Evolutionary conservation across 305 asterid species (phyloP).

Genomic region (Solanum chacoense): DNA sequence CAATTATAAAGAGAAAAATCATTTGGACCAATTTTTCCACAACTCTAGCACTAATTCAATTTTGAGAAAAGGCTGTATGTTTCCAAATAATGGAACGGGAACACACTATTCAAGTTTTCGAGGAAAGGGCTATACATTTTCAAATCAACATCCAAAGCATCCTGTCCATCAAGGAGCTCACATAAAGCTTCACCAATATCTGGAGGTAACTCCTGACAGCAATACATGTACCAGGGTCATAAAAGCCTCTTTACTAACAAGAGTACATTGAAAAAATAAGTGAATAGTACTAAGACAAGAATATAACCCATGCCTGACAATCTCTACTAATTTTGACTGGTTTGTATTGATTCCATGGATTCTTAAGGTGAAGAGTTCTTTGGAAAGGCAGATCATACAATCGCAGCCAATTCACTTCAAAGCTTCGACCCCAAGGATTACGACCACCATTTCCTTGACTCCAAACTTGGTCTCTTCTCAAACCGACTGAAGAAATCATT

Average conservation of each 20-base stretch:
- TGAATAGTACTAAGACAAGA: background rate
- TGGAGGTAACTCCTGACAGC: constrained; percentile 71
- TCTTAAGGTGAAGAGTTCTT: constrained; percentile 78
- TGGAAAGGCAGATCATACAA: constrained; percentile 74
- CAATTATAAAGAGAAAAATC: constrained; percentile 3
- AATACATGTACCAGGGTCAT: constrained; percentile 16
- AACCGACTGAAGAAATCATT: constrained; percentile 82
- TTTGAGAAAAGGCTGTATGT: constrained; percentile 2
- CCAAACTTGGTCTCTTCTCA: constrained; percentile 82
- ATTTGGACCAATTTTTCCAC: background rate
- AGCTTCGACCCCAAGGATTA: constrained; percentile 87
- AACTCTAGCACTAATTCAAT: background rate
- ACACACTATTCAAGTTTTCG: background rate
- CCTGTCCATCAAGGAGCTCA: constrained; percentile 72
- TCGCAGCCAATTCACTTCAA: constrained; percentile 78
- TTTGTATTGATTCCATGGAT: constrained; percentile 80
- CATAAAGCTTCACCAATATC: constrained; percentile 93
- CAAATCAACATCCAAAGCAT: constrained; percentile 31
- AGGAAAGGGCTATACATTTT: constrained; percentile 29
- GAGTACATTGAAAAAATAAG: background rate
- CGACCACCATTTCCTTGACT: constrained; percentile 61
- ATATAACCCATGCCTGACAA: constrained; percentile 60
- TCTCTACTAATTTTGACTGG: constrained; percentile 97
- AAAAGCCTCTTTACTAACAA: background rate
- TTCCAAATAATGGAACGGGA: background rate